These are phyloP conservation scores for Nicotiana benthamiana DNA, from an alignment of 257 asterid genomes.

Conservation along the genomic window DNA sequence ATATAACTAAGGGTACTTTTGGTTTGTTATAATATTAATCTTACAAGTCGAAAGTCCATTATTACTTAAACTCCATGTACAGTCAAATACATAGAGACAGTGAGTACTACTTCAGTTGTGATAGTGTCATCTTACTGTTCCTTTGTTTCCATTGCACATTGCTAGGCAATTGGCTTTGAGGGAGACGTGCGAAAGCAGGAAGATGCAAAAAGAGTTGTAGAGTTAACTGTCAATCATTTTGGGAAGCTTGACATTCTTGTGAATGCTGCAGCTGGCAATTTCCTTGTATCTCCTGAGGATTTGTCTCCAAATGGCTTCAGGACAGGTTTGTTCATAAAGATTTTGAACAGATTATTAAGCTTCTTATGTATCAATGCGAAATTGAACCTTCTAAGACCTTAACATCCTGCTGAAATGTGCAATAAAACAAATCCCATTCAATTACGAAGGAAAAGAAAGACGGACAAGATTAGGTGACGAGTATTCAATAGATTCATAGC, in stretches of 20 bases:
- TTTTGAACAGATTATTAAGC: neutral
- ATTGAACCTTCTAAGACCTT: neutral
- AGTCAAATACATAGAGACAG: neutral
- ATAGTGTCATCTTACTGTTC: neutral
- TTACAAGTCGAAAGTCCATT: neutral
- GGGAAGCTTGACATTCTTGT: slow-evolving; percentile 92
- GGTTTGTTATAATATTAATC: neutral
- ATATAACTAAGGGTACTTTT: neutral
- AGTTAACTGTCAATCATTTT: slow-evolving; percentile 58
- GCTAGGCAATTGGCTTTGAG: slow-evolving; percentile 66
- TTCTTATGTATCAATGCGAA: neutral
- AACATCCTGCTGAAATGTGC: too few relatives aligned
- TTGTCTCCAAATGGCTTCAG: slow-evolving; percentile 81
- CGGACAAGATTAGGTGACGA: neutral
- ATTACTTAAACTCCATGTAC: neutral
- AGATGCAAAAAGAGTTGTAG: slow-evolving; percentile 69
- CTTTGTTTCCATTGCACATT: neutral
- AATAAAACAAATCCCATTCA: neutral
- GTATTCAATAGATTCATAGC: neutral
- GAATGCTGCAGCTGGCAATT: slow-evolving; percentile 88
- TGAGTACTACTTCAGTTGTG: neutral
- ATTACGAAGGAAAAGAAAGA: neutral
- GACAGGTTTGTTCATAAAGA: slow-evolving; percentile 44
- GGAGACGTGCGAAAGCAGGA: slow-evolving; percentile 81
- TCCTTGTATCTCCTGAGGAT: slow-evolving; percentile 79